Evolutionary conservation across 2,329 filamentous ascomycete genomes (phyloP).

Genomic region (Endothia cerciana): DNA sequence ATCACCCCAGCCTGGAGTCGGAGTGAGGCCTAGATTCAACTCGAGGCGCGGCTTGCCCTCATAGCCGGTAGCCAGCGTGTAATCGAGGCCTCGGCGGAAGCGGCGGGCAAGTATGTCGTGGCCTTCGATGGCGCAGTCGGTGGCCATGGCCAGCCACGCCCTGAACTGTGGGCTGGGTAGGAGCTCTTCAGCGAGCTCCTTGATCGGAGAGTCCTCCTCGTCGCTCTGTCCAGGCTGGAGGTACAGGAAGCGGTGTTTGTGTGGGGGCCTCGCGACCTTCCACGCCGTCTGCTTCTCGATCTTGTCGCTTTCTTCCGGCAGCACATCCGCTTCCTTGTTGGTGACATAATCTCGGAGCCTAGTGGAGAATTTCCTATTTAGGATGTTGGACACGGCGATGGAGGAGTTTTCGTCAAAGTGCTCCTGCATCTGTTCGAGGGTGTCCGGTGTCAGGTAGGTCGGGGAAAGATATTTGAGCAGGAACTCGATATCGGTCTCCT

Average conservation of each 20-base stretch:
- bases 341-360: conserved; percentile 74
- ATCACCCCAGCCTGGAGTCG: conserved; percentile 82
- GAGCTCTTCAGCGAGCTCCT: conserved; percentile 79
- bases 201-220: conserved; percentile 61
- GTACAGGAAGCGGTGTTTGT: conserved; percentile 94
- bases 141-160: conserved; percentile 86
- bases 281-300: conserved; percentile 66
- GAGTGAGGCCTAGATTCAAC: conserved; percentile 84
- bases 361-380: conserved; percentile 76
- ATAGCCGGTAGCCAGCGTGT: conserved; percentile 89
- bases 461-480: conserved; percentile 88
- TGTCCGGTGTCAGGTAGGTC: conserved; percentile 89
- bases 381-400: conserved; percentile 77
- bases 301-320: conserved; percentile 53
- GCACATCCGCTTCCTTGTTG: conserved; percentile 58
- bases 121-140: conserved; percentile 72
- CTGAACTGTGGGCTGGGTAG: conserved; percentile 85
- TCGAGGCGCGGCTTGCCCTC: conserved; percentile 79
- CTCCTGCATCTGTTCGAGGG: conserved; percentile 78
- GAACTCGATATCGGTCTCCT: conserved; percentile 84
- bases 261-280: conserved; percentile 83
- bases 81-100: conserved; percentile 86
- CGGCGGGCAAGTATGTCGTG: conserved; percentile 81
- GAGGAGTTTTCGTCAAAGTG: conserved; percentile 83
- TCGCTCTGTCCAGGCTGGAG: conserved; percentile 58